Evolutionary conservation across 176 grass and related monocot species (phyloP), one percentile per base, ranked within the genome.

Genomic region (Bromus sterilis): DNA sequence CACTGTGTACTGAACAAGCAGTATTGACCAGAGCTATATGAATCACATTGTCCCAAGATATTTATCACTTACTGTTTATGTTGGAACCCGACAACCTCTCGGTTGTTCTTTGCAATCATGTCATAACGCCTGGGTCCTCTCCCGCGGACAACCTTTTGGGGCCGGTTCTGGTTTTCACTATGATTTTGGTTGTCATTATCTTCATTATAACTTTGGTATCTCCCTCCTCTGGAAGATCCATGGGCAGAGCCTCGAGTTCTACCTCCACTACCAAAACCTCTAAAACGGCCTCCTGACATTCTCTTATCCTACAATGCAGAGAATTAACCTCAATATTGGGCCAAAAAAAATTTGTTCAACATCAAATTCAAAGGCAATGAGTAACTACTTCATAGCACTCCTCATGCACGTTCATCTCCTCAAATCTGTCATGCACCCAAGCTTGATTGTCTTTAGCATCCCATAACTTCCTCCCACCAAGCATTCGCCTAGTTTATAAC

Each of bases 371-470:
- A 82, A 78, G 31, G 32, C 58, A 12, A 34, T 42, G 30, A 82
- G 24, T 26, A 74, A 37, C 69, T 82, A 90, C 88, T 78, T 83
- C 83, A 79, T 83, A 83, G 67, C 43, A 83, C 31, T 86, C 76
- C n/a, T 95, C 90, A 18, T 91, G 84, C 28, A 98, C 36, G 71
- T 84, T 96, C 97, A 99, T 88, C 80, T 99, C 97, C 83, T 95
- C 91, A 65, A 93, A 93, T 80, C 93, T 91, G 74, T 99, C 93
- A 81, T 96, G 97, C 55, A 93, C 89, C 97, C 97, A 96, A 46
- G 91, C 87, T 77, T 83, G 83, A 86, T 99, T 91, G 74, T 99
- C 97, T 86, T 99, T 93, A 28, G 87, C 82, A 68, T 99, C 89
- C 97, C 97, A 92, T 87, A 99, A 74, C 67, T 93, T 99, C 61